phyloP scores from a whole-genome alignment of 2,329 filamentous ascomycete genomes.

The Fusarium oxysporum region DNA sequence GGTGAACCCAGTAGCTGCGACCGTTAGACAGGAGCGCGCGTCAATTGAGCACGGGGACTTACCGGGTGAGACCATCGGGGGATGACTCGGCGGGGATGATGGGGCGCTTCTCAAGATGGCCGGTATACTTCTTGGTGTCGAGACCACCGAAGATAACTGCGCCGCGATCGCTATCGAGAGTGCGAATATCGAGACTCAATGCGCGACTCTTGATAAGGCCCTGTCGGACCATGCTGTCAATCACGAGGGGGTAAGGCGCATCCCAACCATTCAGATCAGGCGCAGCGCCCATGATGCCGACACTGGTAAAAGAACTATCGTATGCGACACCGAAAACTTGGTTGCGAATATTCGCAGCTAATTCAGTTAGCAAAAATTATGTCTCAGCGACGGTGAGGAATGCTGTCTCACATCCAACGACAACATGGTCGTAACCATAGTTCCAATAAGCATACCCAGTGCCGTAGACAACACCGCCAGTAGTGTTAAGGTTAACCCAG shows the following conservation, averaged over 20 bases:
- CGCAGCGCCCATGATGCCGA: conserved; percentile 52
- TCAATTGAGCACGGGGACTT: background rate
- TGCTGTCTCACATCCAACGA: conserved; percentile 48
- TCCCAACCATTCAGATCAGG: conserved; percentile 51
- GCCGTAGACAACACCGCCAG: conserved; percentile 48
- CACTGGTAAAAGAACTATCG: conserved; percentile 44
- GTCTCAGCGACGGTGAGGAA: background rate
- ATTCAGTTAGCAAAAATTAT: conserved; percentile 1
- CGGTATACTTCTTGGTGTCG: conserved; percentile 66
- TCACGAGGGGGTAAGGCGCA: conserved; percentile 49
- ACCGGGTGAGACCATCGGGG: conserved; percentile 50
- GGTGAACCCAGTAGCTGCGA: conserved; percentile 56
- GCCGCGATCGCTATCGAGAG: conserved; percentile 47
- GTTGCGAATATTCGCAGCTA: conserved; percentile 49
- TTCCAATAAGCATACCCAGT: conserved; percentile 49
- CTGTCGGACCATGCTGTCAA: conserved; percentile 51
- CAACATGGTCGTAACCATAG: conserved; percentile 51
- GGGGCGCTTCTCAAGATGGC: conserved; percentile 65
- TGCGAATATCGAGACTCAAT: conserved; percentile 52
- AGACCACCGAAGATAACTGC: conserved; percentile 66
- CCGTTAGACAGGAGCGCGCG: background rate
- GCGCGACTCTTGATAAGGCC: conserved; percentile 53
- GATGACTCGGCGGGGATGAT: conserved; percentile 60
- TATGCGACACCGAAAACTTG: conserved; percentile 54
- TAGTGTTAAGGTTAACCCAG: conserved; percentile 43